Evolutionary conservation across 768 basidiomycete genomes (phyloP), one percentile per base, ranked within the genome.

Genomic region (Tylopilus felleus): DNA sequence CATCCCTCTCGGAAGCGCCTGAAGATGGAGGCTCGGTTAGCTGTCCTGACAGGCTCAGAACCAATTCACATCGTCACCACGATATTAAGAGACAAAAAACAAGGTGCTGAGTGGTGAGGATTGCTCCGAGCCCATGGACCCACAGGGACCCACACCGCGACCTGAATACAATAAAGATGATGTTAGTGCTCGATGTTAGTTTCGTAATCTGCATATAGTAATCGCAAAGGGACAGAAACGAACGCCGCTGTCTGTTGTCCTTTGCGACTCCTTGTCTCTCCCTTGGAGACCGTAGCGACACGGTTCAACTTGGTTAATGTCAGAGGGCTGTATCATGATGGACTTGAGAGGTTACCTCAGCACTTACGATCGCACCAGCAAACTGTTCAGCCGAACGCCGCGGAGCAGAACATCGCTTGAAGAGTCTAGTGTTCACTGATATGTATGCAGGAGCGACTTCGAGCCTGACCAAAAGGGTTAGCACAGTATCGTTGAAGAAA

Each of bases 141-240:
- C 10, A 67, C 63, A 60, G 19, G 53, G 65, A 56, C 63, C 62
- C 52, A 65, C 64, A 62, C 1, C 7, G 36, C 45, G 27, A 62
- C 60, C 48, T 46, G 42, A 56, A 42, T 44, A 65, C 52, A 67
- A 65, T 50, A 57, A 50, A 40, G 35, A 16, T 28, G 28, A 48
- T 36, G 13, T 36, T 17, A 16, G 49, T 41, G 13, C 27, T 36
- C 36, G 13, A 19, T 6, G 19, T 46, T 43, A 17, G 41, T 44
- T 35, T 52, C 51, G 35, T 51, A 16, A 48, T 28, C 23, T 13
- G 8, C 19, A 21, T 16, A 31, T 27, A 31, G 21, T 10, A n/a
- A 49, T 44, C 14, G 44, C 33, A 46, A 46, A 45, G 28, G 4
- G 17, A 47, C 31, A 35, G 35, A 36, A 47, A 49, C 23, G 0